A percentile compares a stretch with the other conserved stretches of the same genome.
phyloP scores from a whole-genome alignment of 306 rosid species.

The Lupinus albus region DNA sequence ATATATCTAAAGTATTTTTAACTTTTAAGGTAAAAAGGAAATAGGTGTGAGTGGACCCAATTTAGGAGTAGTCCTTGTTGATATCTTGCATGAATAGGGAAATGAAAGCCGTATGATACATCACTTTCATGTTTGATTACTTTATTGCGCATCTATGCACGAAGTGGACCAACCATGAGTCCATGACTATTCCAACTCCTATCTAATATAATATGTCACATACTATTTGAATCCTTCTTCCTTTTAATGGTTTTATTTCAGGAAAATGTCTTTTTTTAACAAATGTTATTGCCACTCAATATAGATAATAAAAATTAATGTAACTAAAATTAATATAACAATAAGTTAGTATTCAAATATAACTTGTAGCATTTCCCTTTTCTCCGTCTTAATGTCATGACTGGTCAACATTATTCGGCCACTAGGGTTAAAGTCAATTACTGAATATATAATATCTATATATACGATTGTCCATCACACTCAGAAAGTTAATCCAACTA shows the following conservation, averaged over 20 bases:
- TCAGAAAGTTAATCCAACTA: too few species aligned
- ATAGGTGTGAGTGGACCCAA: conserved; percentile 34
- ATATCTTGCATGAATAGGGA: conserved; percentile 39
- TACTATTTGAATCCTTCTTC: conserved; percentile 39
- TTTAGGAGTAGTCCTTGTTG: conserved; percentile 38
- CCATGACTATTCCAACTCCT: conserved; percentile 16
- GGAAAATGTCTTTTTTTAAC: background rate
- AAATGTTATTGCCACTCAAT: background rate
- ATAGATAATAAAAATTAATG: too few species aligned
- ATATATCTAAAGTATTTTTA: too few species aligned
- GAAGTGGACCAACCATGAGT: conserved; percentile 44
- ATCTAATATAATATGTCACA: conserved; percentile 35
- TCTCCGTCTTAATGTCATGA: too few species aligned
- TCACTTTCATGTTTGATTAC: conserved; percentile 48
- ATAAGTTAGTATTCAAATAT: too few species aligned
- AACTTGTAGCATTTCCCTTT: too few species aligned
- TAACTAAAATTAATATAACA: too few species aligned
- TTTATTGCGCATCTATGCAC: conserved; percentile 36
- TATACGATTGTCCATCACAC: too few species aligned
- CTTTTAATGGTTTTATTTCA: conserved; percentile 2
- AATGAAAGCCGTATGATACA: conserved; percentile 40
- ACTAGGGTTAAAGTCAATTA: too few species aligned
- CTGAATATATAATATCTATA: too few species aligned
- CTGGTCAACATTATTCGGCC: too few species aligned
- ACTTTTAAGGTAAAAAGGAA: background rate